phyloP scores from a whole-genome alignment of 345 rosid species.

The Pistacia vera region DNA sequence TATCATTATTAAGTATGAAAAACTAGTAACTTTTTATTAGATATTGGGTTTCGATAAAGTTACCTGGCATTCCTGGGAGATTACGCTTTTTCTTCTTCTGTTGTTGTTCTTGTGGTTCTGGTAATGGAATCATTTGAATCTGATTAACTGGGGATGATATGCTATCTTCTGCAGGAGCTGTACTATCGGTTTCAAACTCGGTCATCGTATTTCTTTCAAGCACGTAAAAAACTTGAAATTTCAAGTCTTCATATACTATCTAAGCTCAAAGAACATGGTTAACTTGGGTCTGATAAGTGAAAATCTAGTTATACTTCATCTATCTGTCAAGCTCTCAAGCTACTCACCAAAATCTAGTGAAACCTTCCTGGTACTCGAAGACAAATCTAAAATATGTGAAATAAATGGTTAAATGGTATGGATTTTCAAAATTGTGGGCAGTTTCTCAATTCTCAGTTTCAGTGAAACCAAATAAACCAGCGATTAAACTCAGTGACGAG shows the following conservation, averaged over 20 bases:
- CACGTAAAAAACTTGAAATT: background rate
- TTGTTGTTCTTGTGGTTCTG: constrained; percentile 18
- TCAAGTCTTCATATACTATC: background rate
- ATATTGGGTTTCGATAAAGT: constrained; percentile 10
- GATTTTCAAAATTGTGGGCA: background rate
- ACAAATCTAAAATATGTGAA: constrained; percentile 3
- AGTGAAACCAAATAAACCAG: constrained; percentile 16
- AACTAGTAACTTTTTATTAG: background rate
- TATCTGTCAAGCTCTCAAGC: background rate
- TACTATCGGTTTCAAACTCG: constrained; percentile 44
- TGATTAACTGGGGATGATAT: constrained; percentile 31
- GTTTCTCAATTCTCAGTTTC: background rate
- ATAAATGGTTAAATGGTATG: background rate
- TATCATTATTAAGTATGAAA: background rate
- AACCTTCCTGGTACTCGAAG: background rate
- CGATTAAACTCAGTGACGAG: constrained; percentile 29
- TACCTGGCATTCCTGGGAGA: constrained; percentile 91
- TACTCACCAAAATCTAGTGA: background rate
- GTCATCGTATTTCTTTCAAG: constrained; percentile 26
- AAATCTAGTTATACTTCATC: background rate
- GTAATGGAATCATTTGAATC: constrained; percentile 26
- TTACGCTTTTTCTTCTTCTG: constrained; percentile 65
- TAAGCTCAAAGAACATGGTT: constrained; percentile 7
- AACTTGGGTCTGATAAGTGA: constrained; percentile 4
- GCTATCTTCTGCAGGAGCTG: constrained; percentile 45